Conservation (phyloP, 192 early-diverging fungal species). For the Obelidium mucronatum region DNA sequence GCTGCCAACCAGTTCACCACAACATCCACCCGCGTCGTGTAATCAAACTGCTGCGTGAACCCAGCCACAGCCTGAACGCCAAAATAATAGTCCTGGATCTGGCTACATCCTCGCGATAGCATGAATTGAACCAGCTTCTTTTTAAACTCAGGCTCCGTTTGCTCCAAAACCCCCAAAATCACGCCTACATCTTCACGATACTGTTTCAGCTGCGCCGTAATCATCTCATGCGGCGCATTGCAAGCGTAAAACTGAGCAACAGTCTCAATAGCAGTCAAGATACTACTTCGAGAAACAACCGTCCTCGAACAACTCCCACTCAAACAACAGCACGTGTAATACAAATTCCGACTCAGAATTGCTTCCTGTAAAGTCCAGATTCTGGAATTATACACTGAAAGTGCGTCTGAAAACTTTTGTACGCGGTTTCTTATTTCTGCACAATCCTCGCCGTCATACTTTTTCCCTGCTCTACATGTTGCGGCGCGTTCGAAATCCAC, state of each 20-base stretch:
- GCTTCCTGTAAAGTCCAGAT: slow-evolving; percentile 2
- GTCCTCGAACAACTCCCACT: neutral
- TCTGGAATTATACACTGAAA: neutral
- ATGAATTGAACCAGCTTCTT: neutral
- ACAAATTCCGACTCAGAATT: neutral
- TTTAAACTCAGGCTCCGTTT: neutral
- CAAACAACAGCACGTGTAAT: neutral
- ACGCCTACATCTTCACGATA: neutral
- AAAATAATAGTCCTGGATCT: neutral
- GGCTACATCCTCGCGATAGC: neutral
- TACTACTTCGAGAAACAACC: neutral
- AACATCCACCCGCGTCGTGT: neutral
- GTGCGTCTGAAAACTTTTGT: neutral
- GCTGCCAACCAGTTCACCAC: neutral
- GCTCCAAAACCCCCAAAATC: neutral
- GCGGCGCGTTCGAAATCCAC: neutral
- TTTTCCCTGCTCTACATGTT: neutral
- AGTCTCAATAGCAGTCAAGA: neutral
- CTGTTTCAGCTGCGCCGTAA: neutral
- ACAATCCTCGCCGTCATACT: neutral
- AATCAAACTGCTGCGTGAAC: neutral
- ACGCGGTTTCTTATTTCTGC: neutral
- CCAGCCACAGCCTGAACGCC: neutral
- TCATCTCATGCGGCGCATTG: neutral
- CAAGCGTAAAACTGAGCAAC: neutral